A percentile compares a stretch with the other conserved stretches of the same genome.
These are phyloP conservation scores for Saccharomycopsis babjevae DNA, from an alignment of 805 yeast genomes.

Conservation along the genomic window DNA sequence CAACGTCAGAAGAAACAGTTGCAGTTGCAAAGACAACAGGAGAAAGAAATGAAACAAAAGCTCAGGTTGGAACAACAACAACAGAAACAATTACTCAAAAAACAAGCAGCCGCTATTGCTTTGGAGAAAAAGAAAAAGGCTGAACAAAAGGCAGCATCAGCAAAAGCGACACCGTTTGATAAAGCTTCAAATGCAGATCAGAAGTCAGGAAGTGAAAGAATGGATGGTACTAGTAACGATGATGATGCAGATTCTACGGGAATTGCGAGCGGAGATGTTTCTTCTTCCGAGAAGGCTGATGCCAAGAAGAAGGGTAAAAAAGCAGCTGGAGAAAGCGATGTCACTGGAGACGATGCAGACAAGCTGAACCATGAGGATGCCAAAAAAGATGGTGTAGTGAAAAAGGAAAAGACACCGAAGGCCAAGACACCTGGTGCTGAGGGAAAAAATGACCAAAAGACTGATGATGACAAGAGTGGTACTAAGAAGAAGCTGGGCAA, in stretches of 20 bases:
- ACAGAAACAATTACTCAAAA: constrained; percentile 7
- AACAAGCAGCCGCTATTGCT: constrained; percentile 9
- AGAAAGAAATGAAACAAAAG: not conserved
- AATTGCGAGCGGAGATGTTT: not conserved
- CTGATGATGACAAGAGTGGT: not conserved
- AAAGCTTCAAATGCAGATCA: not conserved
- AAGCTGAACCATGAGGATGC: not conserved
- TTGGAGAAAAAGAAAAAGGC: constrained; percentile 8
- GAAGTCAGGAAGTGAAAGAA: not conserved
- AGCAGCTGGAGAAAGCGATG: not conserved
- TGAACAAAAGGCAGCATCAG: constrained; percentile 12
- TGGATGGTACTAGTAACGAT: not conserved
- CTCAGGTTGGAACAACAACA: not conserved
- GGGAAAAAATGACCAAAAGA: constrained; percentile 1
- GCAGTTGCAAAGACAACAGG: not conserved
- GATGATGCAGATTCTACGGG: not conserved
- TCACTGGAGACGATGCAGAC: not conserved
- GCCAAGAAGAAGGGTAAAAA: not conserved
- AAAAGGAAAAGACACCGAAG: constrained; percentile 1
- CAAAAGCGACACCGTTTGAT: not conserved
- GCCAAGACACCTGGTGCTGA: constrained; percentile 1
- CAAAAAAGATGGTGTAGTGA: not conserved
- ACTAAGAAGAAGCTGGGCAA: not conserved
- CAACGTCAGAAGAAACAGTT: not conserved
- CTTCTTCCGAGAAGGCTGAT: not conserved